Percentiles rank a stretch among this genome's conserved stretches.
Conservation (phyloP, 768 basidiomycete species). For the Leccinum aurantiacum region DNA sequence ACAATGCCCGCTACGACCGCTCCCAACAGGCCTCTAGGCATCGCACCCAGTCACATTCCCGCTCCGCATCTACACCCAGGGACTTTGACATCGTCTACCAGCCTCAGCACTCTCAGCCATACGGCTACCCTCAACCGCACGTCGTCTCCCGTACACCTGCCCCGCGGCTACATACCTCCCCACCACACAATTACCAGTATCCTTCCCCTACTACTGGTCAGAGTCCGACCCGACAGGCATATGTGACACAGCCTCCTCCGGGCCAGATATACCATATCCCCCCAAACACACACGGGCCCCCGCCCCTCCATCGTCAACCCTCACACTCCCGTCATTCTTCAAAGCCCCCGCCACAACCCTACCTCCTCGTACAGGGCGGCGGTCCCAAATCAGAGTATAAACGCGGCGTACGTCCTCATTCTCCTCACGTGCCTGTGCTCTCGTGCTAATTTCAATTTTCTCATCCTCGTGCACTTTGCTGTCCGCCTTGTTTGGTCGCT, state of each 20-base stretch:
- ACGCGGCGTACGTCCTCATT: slow-evolving; percentile 28
- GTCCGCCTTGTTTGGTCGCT: slow-evolving; percentile 5
- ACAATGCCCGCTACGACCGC: slow-evolving; percentile 23
- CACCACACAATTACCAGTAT: slow-evolving; percentile 21
- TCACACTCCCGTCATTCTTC: slow-evolving; percentile 25
- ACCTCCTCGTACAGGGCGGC: slow-evolving; percentile 26
- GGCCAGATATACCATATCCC: slow-evolving; percentile 27
- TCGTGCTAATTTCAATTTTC: slow-evolving; percentile 16
- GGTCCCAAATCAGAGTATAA: slow-evolving; percentile 34
- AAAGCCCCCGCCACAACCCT: slow-evolving; percentile 27
- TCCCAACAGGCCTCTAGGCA: slow-evolving; percentile 14
- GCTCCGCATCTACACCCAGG: slow-evolving; percentile 17
- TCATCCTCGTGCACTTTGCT: slow-evolving; percentile 2
- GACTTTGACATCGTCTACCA: slow-evolving; percentile 22
- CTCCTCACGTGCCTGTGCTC: slow-evolving; percentile 13
- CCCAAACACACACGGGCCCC: slow-evolving; percentile 9
- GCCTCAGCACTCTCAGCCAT: slow-evolving; percentile 7
- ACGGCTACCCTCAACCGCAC: slow-evolving; percentile 22
- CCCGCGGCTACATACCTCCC: slow-evolving; percentile 20
- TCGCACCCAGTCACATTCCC: slow-evolving; percentile 29
- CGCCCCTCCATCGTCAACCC: slow-evolving; percentile 16
- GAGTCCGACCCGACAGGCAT: slow-evolving; percentile 19
- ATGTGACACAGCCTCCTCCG: slow-evolving; percentile 28
- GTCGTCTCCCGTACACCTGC: slow-evolving; percentile 13
- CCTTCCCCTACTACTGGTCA: slow-evolving; percentile 7